Base-by-base conservation (phyloP, 345 rosid species). In the Gossypium thurberi region DNA sequence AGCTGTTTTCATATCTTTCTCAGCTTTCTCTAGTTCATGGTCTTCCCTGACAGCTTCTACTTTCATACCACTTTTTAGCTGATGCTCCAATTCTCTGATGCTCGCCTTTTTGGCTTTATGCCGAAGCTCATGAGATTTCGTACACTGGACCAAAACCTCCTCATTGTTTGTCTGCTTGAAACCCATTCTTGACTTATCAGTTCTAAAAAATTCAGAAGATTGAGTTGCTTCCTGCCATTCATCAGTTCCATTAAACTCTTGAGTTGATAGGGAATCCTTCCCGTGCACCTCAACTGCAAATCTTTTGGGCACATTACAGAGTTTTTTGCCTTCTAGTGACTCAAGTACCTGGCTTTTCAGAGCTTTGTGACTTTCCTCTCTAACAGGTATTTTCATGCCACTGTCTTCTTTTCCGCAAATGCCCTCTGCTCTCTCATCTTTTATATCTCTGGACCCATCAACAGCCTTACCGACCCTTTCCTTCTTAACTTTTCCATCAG, bases 221-320 rank as follows among this genome's bases (percentile, higher is more conserved):
- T 88, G 82, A 6, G 82, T 72, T 73, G 92, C 90, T 71, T 89
- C 96, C 82, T 90, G 84, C 96, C 96, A 90, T 75, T 88, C 92
- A 74, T 82, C 85, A 66, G 79, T 74, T 72, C 53, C 69, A 23
- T 56, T 83, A 48, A 79, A 79, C 21, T 76, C 85, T 83, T 82
- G 87, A 71, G 84, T 73, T 25, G 85, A 82, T 26, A 33, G 71
- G 40, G 82, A 80, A 77, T 82, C 81, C 62, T 81, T 82, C 71
- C 72, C 86, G 62, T 55, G 79, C 75, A 73, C 83, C 78, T 83
- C 84, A 42, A 75, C 83, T 44, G 55, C 57, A 64, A 74, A 71
- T 46, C 33, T 79, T 79, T 21, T 77, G 61, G 76, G 78, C 65
- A 63, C 59, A 58, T 64, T 72, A 67, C 25, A 18, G 74, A 42